Base-by-base conservation (phyloP, 441 rosid genomes). In the Erodium texanum region DNA sequence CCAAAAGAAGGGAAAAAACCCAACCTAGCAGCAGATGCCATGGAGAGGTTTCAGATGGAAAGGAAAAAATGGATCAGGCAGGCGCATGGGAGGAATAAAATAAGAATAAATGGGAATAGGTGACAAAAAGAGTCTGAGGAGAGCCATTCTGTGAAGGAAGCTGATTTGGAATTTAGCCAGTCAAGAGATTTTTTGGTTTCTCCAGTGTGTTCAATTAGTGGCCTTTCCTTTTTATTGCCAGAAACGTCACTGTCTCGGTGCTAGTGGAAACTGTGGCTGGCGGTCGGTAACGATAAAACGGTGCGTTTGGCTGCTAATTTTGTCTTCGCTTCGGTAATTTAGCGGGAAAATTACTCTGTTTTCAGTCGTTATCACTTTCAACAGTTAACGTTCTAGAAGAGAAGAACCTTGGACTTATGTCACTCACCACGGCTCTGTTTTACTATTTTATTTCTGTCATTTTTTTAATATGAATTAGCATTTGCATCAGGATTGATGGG, bases 1-100 rank as follows among this genome's bases (percentile, higher is more conserved):
- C 67, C 38, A 63, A 76, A 63, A 70, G 11, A 71, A 58, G 86
- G 82, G 1, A 73, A 70, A 1, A 66, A 63, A 68, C 16, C 18
- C 58, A 77, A 79, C 66, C 76, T 67, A 41, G 75, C 65, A 71
- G 75, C 59, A 5, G 80, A 79, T 34, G 80, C 78, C 88, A 86
- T 85, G 66, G 56, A 19, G 2, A 23, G 20, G 63, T 9, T 20
- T 19, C 12, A n/a, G n/a, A n/a, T n/a, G n/a, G n/a, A n/a, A n/a
- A n/a, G n/a, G n/a, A n/a, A n/a, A n/a, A 4, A 27, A 27, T 27
- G 29, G 29, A 4, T 1, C 1, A 27, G 29, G 4, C 4, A 4
- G 29, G 29, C 4, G 4, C 4, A 4, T 4, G 29, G 29, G 29
- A 27, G 61, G 7, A 62, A 68, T 15, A 62, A 65, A 66, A 62